Evolutionary conservation across 2,329 filamentous ascomycete genomes (phyloP).

Genomic region (Fusarium mexicanum): DNA sequence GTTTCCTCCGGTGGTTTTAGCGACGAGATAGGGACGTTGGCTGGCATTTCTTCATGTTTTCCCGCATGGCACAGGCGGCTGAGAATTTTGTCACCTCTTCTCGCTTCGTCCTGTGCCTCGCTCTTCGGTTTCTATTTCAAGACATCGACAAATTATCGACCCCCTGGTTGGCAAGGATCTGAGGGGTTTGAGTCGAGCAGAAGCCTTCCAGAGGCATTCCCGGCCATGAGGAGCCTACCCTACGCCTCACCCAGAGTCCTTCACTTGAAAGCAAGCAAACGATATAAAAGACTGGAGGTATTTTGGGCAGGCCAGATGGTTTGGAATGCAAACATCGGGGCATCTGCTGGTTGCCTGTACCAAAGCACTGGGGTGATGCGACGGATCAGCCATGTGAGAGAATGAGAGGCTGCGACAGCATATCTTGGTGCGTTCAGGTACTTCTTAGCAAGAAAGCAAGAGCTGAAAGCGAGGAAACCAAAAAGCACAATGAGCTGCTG

Average conservation of each 20-base stretch:
- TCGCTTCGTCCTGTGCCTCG: slow-evolving; percentile 4
- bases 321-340: neutral
- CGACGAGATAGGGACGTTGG: neutral
- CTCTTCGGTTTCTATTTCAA: neutral
- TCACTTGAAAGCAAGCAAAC: neutral
- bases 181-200: neutral
- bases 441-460: neutral
- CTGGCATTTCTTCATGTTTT: neutral
- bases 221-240: neutral
- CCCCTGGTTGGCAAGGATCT: neutral
- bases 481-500: neutral
- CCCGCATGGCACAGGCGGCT: neutral
- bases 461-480: neutral
- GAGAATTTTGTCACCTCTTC: neutral
- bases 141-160: neutral
- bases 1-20: neutral
- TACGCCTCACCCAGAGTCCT: neutral
- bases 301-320: neutral
- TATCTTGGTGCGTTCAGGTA: neutral
- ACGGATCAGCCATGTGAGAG: neutral
- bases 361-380: neutral
- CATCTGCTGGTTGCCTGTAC: neutral
- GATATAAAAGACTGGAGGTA: neutral
- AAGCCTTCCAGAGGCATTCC: neutral
- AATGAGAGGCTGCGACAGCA: neutral